Evolutionary conservation across 345 rosid species (phyloP).

Genomic region (Rhodamnia argentea): DNA sequence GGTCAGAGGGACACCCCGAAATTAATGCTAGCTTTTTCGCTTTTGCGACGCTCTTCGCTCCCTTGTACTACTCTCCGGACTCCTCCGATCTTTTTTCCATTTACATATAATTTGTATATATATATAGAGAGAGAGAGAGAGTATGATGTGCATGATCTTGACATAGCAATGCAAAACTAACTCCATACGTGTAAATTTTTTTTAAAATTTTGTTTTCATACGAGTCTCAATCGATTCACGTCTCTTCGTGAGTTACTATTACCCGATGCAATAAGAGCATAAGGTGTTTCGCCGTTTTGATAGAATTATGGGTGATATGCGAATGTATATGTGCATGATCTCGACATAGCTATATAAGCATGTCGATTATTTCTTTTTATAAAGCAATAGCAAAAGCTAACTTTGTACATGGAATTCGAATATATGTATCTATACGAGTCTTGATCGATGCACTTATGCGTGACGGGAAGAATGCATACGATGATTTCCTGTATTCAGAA

Average conservation of each 20-base stretch:
- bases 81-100: not conserved
- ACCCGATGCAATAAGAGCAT: not conserved
- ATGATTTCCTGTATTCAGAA: accelerated
- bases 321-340: no score
- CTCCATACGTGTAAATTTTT: not conserved
- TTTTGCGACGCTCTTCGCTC: not conserved
- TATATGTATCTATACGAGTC: not conserved
- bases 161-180: not conserved
- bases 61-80: not conserved
- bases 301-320: not conserved
- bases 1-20: constrained; percentile 6
- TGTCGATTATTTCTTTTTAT: not conserved
- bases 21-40: not conserved
- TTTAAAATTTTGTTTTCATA: no score
- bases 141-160: not conserved
- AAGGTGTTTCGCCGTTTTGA: not conserved
- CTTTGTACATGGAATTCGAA: no score
- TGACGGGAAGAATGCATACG: not conserved
- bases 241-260: not conserved
- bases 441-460: not conserved
- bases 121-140: not conserved
- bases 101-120: not conserved
- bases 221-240: not conserved
- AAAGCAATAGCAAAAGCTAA: not conserved
- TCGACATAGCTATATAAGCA: no score